A percentile compares a stretch with the other conserved stretches of the same genome.
These are phyloP conservation scores for Pyrenula massariospora DNA, from an alignment of 495 filamentous ascomycete species.

Conservation along the genomic window DNA sequence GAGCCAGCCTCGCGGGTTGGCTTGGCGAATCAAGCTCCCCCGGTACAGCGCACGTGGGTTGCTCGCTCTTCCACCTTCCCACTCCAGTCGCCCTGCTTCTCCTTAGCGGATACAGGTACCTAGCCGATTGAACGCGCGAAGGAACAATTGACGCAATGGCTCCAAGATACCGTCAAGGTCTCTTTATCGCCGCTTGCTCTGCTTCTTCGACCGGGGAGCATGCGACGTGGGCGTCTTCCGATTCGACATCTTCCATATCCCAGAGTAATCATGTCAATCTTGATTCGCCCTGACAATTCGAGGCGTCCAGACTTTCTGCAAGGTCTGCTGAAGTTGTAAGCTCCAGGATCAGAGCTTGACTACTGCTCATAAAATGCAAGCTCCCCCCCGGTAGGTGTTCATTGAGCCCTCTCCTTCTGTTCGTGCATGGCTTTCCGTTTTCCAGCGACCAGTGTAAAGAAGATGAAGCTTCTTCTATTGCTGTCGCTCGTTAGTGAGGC, in stretches of 20 bases:
- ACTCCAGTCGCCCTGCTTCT: no score
- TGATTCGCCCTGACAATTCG: background rate
- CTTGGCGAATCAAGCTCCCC: no score
- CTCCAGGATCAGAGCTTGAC: background rate
- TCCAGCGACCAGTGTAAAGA: background rate
- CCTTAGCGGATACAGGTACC: no score
- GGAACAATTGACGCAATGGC: no score
- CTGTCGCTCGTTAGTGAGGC: constrained; percentile 5
- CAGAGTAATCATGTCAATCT: background rate
- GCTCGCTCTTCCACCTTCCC: no score
- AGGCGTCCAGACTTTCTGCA: background rate
- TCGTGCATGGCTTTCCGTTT: background rate
- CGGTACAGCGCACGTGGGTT: no score
- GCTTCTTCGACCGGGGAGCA: no score
- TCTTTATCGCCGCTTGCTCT: no score
- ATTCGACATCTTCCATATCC: background rate
- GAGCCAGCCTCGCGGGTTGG: no score
- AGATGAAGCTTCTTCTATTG: constrained; percentile 4
- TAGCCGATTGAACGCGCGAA: no score
- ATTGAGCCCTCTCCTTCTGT: background rate
- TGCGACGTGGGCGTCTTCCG: background rate
- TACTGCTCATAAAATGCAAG: background rate
- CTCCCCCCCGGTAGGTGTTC: background rate
- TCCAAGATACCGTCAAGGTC: no score
- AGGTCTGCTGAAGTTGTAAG: background rate